Percentiles rank a stretch among this genome's conserved stretches.
Evolutionary conservation across 2,329 filamentous ascomycete species (phyloP).

Genomic region (Anthostomella pinea): DNA sequence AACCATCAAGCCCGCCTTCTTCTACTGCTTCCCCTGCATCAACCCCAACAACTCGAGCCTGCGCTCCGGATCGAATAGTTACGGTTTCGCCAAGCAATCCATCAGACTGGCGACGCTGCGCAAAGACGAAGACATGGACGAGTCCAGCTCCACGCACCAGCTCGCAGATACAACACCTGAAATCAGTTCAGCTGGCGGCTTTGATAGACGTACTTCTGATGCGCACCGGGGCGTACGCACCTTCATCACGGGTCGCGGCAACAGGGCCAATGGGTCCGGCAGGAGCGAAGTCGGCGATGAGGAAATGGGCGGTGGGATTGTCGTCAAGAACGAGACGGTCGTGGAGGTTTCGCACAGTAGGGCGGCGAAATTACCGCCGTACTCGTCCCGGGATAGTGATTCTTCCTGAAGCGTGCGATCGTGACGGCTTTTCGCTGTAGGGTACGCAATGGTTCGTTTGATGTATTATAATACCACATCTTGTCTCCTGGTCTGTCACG

Average conservation of each 20-base stretch:
- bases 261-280: not conserved
- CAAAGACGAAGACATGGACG: not conserved
- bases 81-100: not conserved
- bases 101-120: not conserved
- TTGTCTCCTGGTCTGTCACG: too few species aligned
- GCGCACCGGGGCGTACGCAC: not conserved
- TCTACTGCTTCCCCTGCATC: not conserved
- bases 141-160: not conserved
- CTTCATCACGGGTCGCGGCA: not conserved
- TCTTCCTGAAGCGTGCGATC: too few species aligned
- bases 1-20: slow-evolving; percentile 1
- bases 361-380: too few species aligned
- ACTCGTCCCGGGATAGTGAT: too few species aligned
- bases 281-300: not conserved
- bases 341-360: not conserved
- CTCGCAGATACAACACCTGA: not conserved
- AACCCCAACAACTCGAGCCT: not conserved
- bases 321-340: slow-evolving; percentile 5
- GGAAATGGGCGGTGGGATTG: not conserved
- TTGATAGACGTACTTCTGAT: not conserved
- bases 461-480: too few species aligned
- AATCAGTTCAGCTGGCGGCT: not conserved
- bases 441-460: too few species aligned
- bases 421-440: too few species aligned
- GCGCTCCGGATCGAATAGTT: not conserved